These are phyloP conservation scores for Plasmodium ovale DNA, from an alignment of 169 alveolate species.

Conservation along the genomic window DNA sequence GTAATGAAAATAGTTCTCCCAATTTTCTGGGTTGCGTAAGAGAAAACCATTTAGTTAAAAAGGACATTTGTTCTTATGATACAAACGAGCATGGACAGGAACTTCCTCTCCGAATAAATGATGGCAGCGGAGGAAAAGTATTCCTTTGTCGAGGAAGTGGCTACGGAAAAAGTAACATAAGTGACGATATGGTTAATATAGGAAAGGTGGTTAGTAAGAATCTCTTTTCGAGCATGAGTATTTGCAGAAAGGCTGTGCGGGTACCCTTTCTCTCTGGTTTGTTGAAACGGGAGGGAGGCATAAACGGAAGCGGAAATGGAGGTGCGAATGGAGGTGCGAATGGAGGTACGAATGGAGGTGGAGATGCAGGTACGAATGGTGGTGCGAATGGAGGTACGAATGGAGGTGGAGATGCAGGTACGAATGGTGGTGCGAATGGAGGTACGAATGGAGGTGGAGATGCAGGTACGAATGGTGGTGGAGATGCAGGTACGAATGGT, in stretches of 20 bases:
- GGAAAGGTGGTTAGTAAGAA: slow-evolving; percentile 27
- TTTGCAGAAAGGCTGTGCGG: background rate
- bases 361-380: no score
- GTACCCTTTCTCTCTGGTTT: no score
- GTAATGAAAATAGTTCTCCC: no score
- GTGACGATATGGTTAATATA: slow-evolving; percentile 52
- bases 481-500: background rate
- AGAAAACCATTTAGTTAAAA: background rate
- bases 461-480: background rate
- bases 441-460: background rate
- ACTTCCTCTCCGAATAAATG: background rate
- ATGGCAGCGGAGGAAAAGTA: background rate
- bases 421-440: background rate
- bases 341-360: no score
- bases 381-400: no score
- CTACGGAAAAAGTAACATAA: background rate
- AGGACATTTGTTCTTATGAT: background rate
- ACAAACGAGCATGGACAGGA: background rate
- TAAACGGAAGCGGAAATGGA: background rate
- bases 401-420: no score
- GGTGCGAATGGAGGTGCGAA: no score
- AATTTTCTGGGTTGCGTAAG: no score
- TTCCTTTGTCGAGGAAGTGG: background rate
- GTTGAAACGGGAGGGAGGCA: background rate
- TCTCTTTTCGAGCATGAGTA: slow-evolving; percentile 12